Percentiles rank a stretch among this genome's conserved stretches.
phyloP scores from a whole-genome alignment of 768 basidiomycete species.

The Fistulinella prunicolor region DNA sequence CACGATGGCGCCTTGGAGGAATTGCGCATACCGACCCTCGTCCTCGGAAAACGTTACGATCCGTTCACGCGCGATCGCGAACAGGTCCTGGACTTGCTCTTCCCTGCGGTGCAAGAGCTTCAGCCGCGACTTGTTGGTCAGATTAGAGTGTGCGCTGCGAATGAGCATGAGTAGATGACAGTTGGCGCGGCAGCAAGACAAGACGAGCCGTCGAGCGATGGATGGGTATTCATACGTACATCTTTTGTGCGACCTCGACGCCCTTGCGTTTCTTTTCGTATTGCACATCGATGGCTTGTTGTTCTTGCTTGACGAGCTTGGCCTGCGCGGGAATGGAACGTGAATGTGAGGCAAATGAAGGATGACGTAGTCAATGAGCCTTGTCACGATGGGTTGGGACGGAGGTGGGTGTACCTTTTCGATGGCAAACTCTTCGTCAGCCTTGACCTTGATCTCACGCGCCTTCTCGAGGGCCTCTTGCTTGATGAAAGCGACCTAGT shows the following conservation, averaged over 20 bases:
- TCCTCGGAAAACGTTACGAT: slow-evolving; percentile 63
- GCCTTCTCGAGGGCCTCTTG: slow-evolving; percentile 98
- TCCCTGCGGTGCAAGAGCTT: slow-evolving; percentile 87
- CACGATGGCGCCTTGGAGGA: slow-evolving; percentile 80
- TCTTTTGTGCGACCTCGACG: slow-evolving; percentile 92
- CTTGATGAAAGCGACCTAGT: slow-evolving; percentile 94
- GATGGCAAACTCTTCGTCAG: slow-evolving; percentile 98
- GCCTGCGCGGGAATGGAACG: slow-evolving; percentile 49
- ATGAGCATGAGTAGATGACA: slow-evolving; percentile 1
- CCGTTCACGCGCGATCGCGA: slow-evolving; percentile 63
- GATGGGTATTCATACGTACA: slow-evolving; percentile 63
- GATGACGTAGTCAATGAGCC: neutral
- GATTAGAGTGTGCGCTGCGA: slow-evolving; percentile 84
- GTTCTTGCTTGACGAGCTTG: slow-evolving; percentile 95
- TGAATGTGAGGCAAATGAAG: no score
- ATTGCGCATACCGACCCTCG: slow-evolving; percentile 69
- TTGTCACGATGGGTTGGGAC: no score
- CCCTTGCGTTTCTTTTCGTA: slow-evolving; percentile 97
- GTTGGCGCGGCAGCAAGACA: no score
- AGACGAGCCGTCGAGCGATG: no score
- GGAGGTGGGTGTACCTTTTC: slow-evolving; percentile 68
- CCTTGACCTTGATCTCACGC: slow-evolving; percentile 94
- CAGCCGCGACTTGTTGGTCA: slow-evolving; percentile 95
- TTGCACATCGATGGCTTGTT: slow-evolving; percentile 88
- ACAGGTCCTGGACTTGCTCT: slow-evolving; percentile 88